Evolutionary conservation across 129 eudicot species (phyloP), one percentile per base, ranked within the genome.

Genomic region (Mikania micrantha): DNA sequence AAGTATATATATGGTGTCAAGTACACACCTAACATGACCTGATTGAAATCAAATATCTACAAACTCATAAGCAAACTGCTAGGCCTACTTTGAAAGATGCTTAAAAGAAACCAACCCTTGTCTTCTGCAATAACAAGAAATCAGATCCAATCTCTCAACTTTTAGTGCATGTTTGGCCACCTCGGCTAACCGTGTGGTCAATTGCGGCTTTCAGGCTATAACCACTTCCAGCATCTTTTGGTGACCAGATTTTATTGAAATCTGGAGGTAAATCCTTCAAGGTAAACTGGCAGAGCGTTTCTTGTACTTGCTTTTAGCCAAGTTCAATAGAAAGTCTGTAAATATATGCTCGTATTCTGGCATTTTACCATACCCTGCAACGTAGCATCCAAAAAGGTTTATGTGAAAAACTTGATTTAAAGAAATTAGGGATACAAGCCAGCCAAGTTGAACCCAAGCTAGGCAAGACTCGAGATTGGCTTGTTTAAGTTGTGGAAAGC

Each of bases 41-140:
- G 34, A 27, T 40, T 53, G 25, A 53, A 27, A 57, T 42, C 60
- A 74, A 42, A 67, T 75, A 75, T 74, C 60, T 74, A 74, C 79
- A 66, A 67, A n/a, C 61, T 8, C 67, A 74, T 54, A n/a, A n/a
- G 73, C 45, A 74, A 72, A 71, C 60, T 32, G 69, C 64, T 53
- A 35, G 21, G 56, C 29, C 35, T 53, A 32, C 35, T 31, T 21
- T 68, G 6, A 52, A 67, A 68, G 63, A 66, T 31, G 44, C 60
- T 48, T 31, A 13, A 66, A 66, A 3, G 38, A n/a, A 44, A 12
- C 48, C 62, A 50, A 34, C 24, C 50, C 24, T 48, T 36, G 22
- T 69, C 34, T 13, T 53, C 53, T 34, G 42, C 44, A 40, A 22
- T n/a, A 50, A 20, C 58, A 57, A 31, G 16, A 54, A 17, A 42